Evolutionary conservation across 306 rosid genomes (phyloP), one percentile per base, ranked within the genome.

Genomic region (Cercis canadensis): DNA sequence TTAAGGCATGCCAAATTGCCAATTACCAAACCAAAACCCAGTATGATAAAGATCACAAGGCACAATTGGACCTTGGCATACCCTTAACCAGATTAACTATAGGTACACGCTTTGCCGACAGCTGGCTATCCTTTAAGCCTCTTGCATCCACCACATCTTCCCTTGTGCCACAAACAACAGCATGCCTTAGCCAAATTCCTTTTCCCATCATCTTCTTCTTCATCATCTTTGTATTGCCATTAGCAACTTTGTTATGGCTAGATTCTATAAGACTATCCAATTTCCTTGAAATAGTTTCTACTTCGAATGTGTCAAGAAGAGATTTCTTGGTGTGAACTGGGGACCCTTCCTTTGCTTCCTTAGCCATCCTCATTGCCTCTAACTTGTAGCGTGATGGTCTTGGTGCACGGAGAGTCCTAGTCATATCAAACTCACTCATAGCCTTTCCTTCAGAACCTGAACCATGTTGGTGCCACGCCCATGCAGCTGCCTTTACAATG

Each of bases 401-500:
- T 2, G 79, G 67, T 14, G 17, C 51, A 2, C 12, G 79, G 12
- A 29, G 64, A 21, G 60, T 57, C 53, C 74, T 77, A 5, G 77
- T 61, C 2, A 56, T 12, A 19, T 56, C 80, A 66, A 80, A 79
- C 62, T 88, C 97, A 1, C 10, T 80, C 49, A 61, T 34, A 5
- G 69, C 24, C 60, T 80, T 81, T 17, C 68, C 73, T n/a, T 87
- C 87, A 8, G 85, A 80, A 24, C 77, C 84, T 0, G 92, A 81
- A 31, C 91, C 81, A 39, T 62, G 98, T 46, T 84, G 82, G 79
- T 75, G 54, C 98, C 98, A 87, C 4, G 97, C 97, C 98, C 98
- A 89, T 34, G 98, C 98, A 31, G 98, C 98, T 0, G 94, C 96
- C 70, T 81, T 90, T 4, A 81, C 87, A 11, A 70, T 18, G 1